A percentile compares a stretch with the other conserved stretches of the same genome.
These are phyloP conservation scores for Lachancea quebecensis DNA, from an alignment of 805 yeast species.

Conservation along the genomic window DNA sequence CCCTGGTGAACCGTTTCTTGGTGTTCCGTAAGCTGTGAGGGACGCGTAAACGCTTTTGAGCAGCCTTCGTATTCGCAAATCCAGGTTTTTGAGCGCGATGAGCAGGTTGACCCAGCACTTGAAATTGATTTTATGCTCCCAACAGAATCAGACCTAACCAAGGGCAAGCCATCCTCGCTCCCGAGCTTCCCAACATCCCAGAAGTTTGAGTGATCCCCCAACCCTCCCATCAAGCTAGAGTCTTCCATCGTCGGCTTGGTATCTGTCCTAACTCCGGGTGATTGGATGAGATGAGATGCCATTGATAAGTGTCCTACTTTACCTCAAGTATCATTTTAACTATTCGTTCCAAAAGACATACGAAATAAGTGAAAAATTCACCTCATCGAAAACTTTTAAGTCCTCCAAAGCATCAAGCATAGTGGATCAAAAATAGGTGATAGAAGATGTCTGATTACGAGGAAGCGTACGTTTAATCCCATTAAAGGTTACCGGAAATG, in stretches of 20 bases:
- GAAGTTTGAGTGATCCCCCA: neutral
- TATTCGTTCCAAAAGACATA: neutral
- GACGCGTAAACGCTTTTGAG: constrained; percentile 69
- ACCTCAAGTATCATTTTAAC: neutral
- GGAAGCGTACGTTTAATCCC: constrained; percentile 34
- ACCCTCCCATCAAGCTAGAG: neutral
- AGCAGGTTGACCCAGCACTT: constrained; percentile 21
- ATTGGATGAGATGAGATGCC: neutral
- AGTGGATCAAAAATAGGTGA: neutral
- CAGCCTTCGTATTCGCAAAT: constrained; percentile 62
- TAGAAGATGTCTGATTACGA: constrained; percentile 48
- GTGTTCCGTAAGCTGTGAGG: constrained; percentile 80
- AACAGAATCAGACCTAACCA: constrained; percentile 6
- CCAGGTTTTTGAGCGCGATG: constrained; percentile 49
- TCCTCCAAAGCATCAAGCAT: neutral
- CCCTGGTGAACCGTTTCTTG: constrained; percentile 63
- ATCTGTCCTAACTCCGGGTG: neutral
- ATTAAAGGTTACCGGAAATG: neutral
- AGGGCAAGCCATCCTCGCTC: neutral
- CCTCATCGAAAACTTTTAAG: neutral
- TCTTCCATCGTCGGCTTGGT: neutral
- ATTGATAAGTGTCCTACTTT: neutral
- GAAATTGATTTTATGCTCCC: constrained; percentile 7
- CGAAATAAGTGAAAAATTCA: neutral
- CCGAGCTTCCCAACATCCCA: neutral